Percentiles rank a stretch among this genome's conserved stretches.
phyloP scores from a whole-genome alignment of 192 early-diverging fungal species.

The Coemansia sp. region DNA sequence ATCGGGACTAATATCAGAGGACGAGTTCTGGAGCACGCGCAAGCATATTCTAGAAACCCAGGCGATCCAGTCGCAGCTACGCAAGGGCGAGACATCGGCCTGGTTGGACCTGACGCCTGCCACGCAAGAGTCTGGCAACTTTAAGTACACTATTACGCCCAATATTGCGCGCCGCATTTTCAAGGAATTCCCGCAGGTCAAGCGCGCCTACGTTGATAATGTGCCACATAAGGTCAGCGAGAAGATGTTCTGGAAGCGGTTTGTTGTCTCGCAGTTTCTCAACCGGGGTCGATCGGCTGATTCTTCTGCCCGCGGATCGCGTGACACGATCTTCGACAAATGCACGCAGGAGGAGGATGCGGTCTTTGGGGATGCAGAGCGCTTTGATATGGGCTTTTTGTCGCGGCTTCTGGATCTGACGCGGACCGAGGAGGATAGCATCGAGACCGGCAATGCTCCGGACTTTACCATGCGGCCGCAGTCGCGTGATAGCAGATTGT shows the following conservation, averaged over 20 bases:
- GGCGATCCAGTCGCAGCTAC: conserved; percentile 64
- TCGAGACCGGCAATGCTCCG: conserved; percentile 73
- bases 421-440: conserved; percentile 77
- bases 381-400: conserved; percentile 58
- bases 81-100: conserved; percentile 77
- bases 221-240: conserved; percentile 76
- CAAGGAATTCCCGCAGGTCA: conserved; percentile 84
- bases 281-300: conserved; percentile 68
- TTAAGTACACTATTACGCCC: conserved; percentile 85
- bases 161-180: conserved; percentile 88
- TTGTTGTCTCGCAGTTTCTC: conserved; percentile 80
- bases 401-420: conserved; percentile 77
- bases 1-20: conserved; percentile 73
- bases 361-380: conserved; percentile 39
- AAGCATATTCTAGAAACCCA: conserved; percentile 72
- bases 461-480: conserved; percentile 84
- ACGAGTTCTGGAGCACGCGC: conserved; percentile 93
- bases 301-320: conserved; percentile 32
- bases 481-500: conserved; percentile 58
- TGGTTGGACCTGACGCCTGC: conserved; percentile 67
- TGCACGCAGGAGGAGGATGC: conserved; percentile 79
- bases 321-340: conserved; percentile 77
- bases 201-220: conserved; percentile 75
- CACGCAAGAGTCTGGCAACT: conserved; percentile 72
- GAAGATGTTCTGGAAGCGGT: conserved; percentile 86